phyloP scores from a whole-genome alignment of 2,329 filamentous ascomycete species.

The Talaromyces sp. region DNA sequence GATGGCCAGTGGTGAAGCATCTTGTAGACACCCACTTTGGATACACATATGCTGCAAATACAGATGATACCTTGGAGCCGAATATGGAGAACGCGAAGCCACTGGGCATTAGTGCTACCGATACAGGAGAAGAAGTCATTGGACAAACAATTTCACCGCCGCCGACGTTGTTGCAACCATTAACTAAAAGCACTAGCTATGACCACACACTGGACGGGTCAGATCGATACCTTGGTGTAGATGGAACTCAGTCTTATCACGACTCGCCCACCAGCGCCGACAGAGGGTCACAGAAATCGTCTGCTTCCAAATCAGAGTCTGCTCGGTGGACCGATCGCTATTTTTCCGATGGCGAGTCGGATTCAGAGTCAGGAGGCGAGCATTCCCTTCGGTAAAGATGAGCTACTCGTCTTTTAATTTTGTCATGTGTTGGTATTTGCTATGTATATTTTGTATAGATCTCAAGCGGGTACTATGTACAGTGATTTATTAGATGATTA shows the following conservation, averaged over 20 bases:
- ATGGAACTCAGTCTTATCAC: not conserved
- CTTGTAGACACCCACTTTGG: constrained; percentile 92
- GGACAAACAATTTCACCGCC: constrained; percentile 19
- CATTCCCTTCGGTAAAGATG: not conserved
- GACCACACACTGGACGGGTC: not conserved
- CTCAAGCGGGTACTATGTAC: not conserved
- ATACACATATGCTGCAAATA: constrained; percentile 63
- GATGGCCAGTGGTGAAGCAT: constrained; percentile 95
- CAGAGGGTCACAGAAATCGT: not conserved
- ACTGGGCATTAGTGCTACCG: constrained; percentile 52
- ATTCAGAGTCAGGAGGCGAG: constrained; percentile 27
- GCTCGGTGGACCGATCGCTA: constrained; percentile 64
- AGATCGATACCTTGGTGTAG: not conserved
- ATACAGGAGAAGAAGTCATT: constrained; percentile 63
- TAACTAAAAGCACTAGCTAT: not conserved
- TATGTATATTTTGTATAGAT: not conserved
- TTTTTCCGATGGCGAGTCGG: constrained; percentile 50
- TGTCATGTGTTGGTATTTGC: not conserved
- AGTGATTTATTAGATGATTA: not conserved
- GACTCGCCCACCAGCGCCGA: not conserved
- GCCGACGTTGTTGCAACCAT: not conserved
- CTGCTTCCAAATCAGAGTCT: constrained; percentile 45
- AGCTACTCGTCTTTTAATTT: not conserved
- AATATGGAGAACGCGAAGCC: constrained; percentile 66
- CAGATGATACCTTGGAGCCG: constrained; percentile 63